These are phyloP conservation scores for Candida ortonii DNA, from an alignment of 805 yeast genomes.

Conservation along the genomic window DNA sequence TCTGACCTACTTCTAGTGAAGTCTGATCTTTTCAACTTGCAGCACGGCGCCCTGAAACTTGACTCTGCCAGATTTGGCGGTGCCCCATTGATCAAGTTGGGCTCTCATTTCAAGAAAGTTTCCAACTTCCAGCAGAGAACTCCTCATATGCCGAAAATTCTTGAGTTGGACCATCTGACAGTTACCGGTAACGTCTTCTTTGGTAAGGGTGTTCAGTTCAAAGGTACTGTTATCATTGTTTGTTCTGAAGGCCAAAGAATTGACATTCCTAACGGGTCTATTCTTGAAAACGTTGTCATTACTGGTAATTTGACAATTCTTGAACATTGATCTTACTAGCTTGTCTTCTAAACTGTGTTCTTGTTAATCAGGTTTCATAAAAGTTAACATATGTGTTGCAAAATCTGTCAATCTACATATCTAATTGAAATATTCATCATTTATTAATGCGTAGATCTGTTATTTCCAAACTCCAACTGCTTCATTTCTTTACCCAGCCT, in stretches of 20 bases:
- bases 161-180: conserved; percentile 95
- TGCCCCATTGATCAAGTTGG: conserved; percentile 92
- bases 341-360: too few relatives aligned
- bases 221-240: conserved; percentile 96
- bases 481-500: conserved; percentile 78
- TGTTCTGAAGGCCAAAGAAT: conserved; percentile 96
- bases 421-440: too few relatives aligned
- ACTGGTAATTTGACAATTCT: conserved; percentile 94
- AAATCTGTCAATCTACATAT: too few relatives aligned
- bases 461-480: conserved; percentile 31
- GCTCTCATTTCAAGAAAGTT: conserved; percentile 95
- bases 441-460: conserved; percentile 5
- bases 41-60: conserved; percentile 85
- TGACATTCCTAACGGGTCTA: conserved; percentile 95
- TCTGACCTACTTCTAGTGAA: conserved; percentile 92
- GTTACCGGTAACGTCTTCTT: conserved; percentile 93
- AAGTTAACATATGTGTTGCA: too few relatives aligned
- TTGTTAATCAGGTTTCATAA: too few relatives aligned
- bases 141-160: conserved; percentile 92
- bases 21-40: conserved; percentile 86
- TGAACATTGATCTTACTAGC: conserved; percentile 74
- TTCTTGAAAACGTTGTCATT: conserved; percentile 93
- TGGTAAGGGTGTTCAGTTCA: conserved; percentile 86
- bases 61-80: conserved; percentile 87
- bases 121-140: conserved; percentile 85